These are phyloP conservation scores for Yarrowia hollandica DNA, from an alignment of 805 yeast genomes.

Conservation along the genomic window DNA sequence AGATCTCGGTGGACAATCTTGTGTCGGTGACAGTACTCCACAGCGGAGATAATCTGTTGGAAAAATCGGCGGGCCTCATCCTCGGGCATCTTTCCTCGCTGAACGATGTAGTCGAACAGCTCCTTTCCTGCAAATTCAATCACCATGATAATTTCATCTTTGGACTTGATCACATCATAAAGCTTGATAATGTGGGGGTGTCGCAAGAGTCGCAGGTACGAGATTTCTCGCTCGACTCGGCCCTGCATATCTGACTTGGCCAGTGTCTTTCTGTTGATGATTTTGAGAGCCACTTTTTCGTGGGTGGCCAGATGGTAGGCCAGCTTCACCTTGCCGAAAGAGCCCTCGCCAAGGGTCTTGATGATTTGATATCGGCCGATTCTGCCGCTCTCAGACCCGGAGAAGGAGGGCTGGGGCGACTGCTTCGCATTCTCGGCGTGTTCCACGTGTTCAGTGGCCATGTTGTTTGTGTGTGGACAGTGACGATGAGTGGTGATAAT, in stretches of 20 bases:
- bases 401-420: conserved; percentile 34
- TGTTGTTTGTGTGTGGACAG: background rate
- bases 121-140: conserved; percentile 97
- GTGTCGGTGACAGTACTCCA: conserved; percentile 93
- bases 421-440: conserved; percentile 22
- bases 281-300: conserved; percentile 88
- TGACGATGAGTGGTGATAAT: background rate
- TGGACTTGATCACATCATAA: conserved; percentile 91
- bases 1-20: conserved; percentile 95
- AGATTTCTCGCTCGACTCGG: conserved; percentile 89
- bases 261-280: conserved; percentile 85
- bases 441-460: conserved; percentile 29
- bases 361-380: conserved; percentile 93
- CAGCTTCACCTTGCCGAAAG: conserved; percentile 92
- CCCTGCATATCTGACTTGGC: conserved; percentile 98
- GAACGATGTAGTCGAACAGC: conserved; percentile 91
- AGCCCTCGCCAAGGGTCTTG: conserved; percentile 92
- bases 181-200: conserved; percentile 96
- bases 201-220: conserved; percentile 79
- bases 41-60: conserved; percentile 95
- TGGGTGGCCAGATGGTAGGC: conserved; percentile 85
- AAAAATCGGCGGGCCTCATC: conserved; percentile 89
- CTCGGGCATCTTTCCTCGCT: conserved; percentile 89
- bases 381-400: conserved; percentile 40
- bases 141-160: conserved; percentile 95